A percentile compares a stretch with the other conserved stretches of the same genome.
Conservation (phyloP, 345 rosid genomes). For the Clausena lansium region DNA sequence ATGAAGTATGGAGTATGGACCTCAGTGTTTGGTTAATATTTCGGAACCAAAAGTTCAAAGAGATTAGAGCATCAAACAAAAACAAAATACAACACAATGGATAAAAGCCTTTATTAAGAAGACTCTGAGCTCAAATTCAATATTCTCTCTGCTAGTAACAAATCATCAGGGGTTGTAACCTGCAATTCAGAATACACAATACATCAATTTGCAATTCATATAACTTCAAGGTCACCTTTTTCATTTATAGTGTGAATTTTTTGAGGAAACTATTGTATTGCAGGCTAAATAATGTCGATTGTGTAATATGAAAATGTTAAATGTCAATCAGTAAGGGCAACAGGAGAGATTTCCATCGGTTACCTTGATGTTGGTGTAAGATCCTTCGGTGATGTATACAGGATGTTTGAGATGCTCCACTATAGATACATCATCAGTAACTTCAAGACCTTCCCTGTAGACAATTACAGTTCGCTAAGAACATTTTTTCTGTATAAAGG, state of each 20-base stretch:
- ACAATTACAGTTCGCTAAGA: neutral
- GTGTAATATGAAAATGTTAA: neutral
- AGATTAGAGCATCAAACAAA: neutral
- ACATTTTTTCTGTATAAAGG: neutral
- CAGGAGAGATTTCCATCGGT: neutral
- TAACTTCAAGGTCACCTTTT: neutral
- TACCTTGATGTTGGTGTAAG: slow-evolving; percentile 93
- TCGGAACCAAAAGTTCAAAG: neutral
- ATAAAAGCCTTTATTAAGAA: neutral
- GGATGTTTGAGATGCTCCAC: slow-evolving; percentile 93
- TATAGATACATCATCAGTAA: slow-evolving; percentile 90
- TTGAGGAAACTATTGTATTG: neutral
- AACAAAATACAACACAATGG: neutral
- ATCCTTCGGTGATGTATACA: slow-evolving; percentile 84
- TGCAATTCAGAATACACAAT: slow-evolving; percentile 19
- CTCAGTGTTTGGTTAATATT: neutral
- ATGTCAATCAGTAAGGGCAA: neutral
- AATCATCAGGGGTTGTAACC: slow-evolving; percentile 96
- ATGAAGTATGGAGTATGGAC: neutral
- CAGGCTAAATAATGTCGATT: neutral
- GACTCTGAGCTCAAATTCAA: slow-evolving; percentile 34
- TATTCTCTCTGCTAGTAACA: slow-evolving; percentile 85
- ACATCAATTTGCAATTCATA: neutral
- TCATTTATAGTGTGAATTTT: neutral
- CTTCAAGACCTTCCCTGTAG: slow-evolving; percentile 81